Evolutionary conservation across 805 yeast species (phyloP).

Genomic region (Saccharomycopsis oosterbeekiorum): DNA sequence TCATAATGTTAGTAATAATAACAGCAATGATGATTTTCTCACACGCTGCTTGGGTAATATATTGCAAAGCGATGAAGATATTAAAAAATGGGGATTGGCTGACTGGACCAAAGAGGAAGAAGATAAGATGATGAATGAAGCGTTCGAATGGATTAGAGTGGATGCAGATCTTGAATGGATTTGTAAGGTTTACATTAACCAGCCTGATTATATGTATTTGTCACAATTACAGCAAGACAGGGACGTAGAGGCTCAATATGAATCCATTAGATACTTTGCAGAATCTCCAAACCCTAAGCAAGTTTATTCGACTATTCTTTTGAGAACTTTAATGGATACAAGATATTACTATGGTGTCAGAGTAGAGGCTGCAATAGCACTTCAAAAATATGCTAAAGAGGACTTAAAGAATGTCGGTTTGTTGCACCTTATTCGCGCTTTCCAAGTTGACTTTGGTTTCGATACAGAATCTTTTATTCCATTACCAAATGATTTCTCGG

Average conservation of each 20-base stretch:
- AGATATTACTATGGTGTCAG: slow-evolving; percentile 87
- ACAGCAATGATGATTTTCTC: slow-evolving; percentile 26
- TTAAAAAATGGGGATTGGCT: slow-evolving; percentile 58
- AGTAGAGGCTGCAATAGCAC: slow-evolving; percentile 73
- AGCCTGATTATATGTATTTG: slow-evolving; percentile 91
- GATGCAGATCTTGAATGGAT: slow-evolving; percentile 98
- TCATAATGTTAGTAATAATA: not conserved
- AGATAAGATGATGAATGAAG: slow-evolving; percentile 62
- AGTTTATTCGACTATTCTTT: slow-evolving; percentile 64
- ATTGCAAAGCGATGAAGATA: slow-evolving; percentile 48
- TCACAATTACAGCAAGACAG: slow-evolving; percentile 91
- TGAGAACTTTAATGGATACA: slow-evolving; percentile 73
- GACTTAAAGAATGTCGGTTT: slow-evolving; percentile 63
- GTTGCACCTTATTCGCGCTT: slow-evolving; percentile 60
- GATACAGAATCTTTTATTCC: slow-evolving; percentile 55
- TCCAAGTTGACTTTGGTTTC: slow-evolving; percentile 64
- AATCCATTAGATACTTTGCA: slow-evolving; percentile 68
- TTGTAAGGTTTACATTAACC: slow-evolving; percentile 67
- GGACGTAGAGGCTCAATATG: slow-evolving; percentile 92
- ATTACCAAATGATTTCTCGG: slow-evolving; percentile 67
- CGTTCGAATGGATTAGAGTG: slow-evolving; percentile 96
- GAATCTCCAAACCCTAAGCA: slow-evolving; percentile 45
- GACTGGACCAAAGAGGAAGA: slow-evolving; percentile 67
- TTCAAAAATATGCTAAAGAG: slow-evolving; percentile 56
- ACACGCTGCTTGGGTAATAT: slow-evolving; percentile 70